These are phyloP conservation scores for Nepenthes alata DNA, from an alignment of 179 eudicot species.

Conservation along the genomic window DNA sequence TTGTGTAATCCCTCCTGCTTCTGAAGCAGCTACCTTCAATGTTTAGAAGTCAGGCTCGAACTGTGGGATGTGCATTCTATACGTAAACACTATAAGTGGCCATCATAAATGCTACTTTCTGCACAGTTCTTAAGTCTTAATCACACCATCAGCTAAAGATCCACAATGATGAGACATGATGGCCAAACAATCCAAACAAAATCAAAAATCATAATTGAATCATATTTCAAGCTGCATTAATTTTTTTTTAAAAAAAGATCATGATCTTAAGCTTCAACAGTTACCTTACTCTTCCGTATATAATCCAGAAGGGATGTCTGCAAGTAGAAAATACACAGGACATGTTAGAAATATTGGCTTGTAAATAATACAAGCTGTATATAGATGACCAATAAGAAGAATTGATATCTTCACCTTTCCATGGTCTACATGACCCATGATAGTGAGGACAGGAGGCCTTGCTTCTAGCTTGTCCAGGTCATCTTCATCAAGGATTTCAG, in stretches of 20 bases:
- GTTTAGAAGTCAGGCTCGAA: neutral
- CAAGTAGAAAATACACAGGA: slow-evolving; percentile 20
- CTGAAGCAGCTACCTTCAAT: slow-evolving; percentile 85
- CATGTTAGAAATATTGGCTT: slow-evolving; percentile 14
- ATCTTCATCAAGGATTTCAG: slow-evolving; percentile 66
- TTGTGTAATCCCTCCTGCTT: slow-evolving; percentile 99
- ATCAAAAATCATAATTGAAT: neutral
- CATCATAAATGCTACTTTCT: neutral
- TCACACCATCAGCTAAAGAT: neutral
- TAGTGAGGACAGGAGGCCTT: slow-evolving; percentile 89
- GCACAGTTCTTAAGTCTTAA: neutral
- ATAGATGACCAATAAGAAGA: neutral
- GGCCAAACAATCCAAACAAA: neutral
- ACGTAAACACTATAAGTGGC: neutral
- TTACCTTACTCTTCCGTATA: slow-evolving; percentile 89
- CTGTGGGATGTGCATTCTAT: neutral
- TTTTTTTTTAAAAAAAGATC: slow-evolving; percentile 4
- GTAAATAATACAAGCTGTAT: slow-evolving; percentile 2
- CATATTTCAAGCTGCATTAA: neutral
- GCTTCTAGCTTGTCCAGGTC: slow-evolving; percentile 73
- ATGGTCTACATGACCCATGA: slow-evolving; percentile 99
- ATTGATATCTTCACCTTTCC: slow-evolving; percentile 54
- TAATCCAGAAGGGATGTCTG: slow-evolving; percentile 96
- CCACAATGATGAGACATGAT: neutral
- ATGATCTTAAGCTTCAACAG: slow-evolving; percentile 9